Evolutionary conservation across 495 filamentous ascomycete genomes (phyloP).

Genomic region (Entonaema liquescens): DNA sequence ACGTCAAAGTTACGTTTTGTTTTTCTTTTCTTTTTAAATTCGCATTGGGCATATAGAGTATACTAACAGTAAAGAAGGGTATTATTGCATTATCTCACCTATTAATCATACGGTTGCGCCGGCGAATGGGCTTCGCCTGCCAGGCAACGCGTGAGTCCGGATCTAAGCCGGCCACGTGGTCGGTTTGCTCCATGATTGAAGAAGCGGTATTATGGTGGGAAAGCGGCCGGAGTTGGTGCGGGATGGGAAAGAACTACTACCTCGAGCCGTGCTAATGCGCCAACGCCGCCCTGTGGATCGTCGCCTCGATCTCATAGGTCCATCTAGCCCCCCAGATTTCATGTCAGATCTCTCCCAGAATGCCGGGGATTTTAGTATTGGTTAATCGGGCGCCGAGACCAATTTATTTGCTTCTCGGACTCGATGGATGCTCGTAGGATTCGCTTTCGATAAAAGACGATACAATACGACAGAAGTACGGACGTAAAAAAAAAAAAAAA

Average conservation of each 20-base stretch:
- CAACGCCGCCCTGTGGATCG: constrained; percentile 35
- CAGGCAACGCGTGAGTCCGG: constrained; percentile 35
- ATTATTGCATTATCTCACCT: constrained; percentile 46
- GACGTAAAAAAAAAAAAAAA: constrained; percentile 28
- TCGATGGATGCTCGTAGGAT: constrained; percentile 8
- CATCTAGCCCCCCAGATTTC: constrained; percentile 38
- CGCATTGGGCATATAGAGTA: no score
- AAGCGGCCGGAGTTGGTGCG: constrained; percentile 8
- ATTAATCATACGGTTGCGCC: constrained; percentile 74
- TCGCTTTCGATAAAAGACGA: constrained; percentile 11
- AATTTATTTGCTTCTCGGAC: constrained; percentile 22
- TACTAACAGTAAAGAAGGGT: background rate
- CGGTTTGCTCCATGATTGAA: constrained; percentile 32
- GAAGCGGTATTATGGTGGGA: constrained; percentile 1
- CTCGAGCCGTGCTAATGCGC: constrained; percentile 28
- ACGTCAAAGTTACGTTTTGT: background rate
- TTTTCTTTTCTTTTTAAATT: no score
- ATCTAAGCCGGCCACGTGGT: constrained; percentile 42
- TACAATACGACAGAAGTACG: constrained; percentile 21
- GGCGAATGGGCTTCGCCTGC: constrained; percentile 60
- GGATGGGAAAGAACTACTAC: constrained; percentile 14
- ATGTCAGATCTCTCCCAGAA: constrained; percentile 43
- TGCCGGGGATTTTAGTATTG: constrained; percentile 34
- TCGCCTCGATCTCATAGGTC: constrained; percentile 42
- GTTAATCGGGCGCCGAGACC: constrained; percentile 19